Evolutionary conservation across 2,329 filamentous ascomycete genomes (phyloP), one percentile per base, ranked within the genome.

Genomic region (Pleurostoma richardsiae): DNA sequence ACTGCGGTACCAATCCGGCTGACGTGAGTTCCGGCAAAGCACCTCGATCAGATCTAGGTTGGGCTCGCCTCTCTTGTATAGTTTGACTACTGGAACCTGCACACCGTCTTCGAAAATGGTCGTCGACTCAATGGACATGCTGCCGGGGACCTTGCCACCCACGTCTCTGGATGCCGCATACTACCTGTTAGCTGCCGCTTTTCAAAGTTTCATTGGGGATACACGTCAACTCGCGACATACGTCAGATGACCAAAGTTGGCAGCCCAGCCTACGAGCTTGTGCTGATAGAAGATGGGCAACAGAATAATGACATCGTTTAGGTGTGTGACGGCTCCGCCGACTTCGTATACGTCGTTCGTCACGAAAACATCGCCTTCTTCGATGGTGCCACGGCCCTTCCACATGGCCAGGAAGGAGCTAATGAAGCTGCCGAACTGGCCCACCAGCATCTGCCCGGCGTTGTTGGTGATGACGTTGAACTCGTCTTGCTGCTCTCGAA

Each of bases 381-480:
- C 68, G 40, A 77, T 65, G 0, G 68, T 66, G 2, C 69, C 71
- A 38, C 52, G 49, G 42, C 44, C 45, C n/a, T 64, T 62, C 71
- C 71, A 76, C 2, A 63, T 59, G 2, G 64, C 54, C n/a, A 76
- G 54, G 45, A 77, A 75, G 39, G 71, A 64, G 1, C 64, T 54
- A 10, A 76, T 53, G 45, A 77, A 75, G 39, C 71, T 64, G 1
- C 64, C 72, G 33, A 76, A 75, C 42, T 77, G 73, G 0, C 73
- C 73, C 5, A 72, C 73, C 0, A 77, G 63, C 72, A 77, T 77
- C 50, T 75, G 66, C 4, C 73, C 73, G 2, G 63, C 56, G 1
- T 62, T 60, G 39, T 73, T 71, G 4, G 73, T 75, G 43, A 76
- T 73, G n/a, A 76, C 72, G 30, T 76, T 76, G 58, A 75, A 76